These are phyloP conservation scores for Camellia japonica DNA, from an alignment of 148 eudicot species.

Conservation along the genomic window DNA sequence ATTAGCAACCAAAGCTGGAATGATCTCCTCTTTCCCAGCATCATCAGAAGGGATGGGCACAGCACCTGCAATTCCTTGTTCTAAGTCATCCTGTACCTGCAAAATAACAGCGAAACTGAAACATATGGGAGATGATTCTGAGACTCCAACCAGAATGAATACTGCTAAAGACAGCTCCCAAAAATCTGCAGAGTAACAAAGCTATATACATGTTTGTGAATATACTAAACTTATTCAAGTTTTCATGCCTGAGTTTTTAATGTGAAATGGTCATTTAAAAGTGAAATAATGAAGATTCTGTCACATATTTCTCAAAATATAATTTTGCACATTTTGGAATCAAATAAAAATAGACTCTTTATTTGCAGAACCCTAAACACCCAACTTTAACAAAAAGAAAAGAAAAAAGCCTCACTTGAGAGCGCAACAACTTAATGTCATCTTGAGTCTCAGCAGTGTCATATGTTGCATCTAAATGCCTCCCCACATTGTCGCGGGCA, in stretches of 20 bases:
- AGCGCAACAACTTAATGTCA: conserved; percentile 74
- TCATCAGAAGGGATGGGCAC: conserved; percentile 63
- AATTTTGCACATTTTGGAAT: neutral
- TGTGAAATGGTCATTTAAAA: neutral
- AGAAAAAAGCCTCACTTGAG: conserved; percentile 56
- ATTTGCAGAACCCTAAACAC: neutral
- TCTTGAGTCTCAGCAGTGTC: conserved; percentile 77
- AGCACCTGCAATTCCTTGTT: conserved; percentile 65
- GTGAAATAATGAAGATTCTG: neutral
- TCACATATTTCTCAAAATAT: neutral
- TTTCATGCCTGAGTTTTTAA: neutral
- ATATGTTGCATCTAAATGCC: conserved; percentile 84
- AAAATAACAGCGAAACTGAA: neutral
- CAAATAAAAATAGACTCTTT: neutral
- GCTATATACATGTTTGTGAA: neutral
- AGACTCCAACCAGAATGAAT: neutral
- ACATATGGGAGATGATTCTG: neutral
- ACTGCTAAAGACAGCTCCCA: conserved; percentile 1
- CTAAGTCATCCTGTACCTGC: conserved; percentile 76
- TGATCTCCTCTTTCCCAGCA: conserved; percentile 64
- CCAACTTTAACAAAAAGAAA: neutral
- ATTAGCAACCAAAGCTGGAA: conserved; percentile 87
- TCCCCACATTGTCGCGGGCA: conserved; percentile 82
- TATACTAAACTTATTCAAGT: neutral
- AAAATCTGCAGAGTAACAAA: neutral